Base-by-base conservation (phyloP, 108 stramenopile genomes). In the Cyclotella baltica region DNA sequence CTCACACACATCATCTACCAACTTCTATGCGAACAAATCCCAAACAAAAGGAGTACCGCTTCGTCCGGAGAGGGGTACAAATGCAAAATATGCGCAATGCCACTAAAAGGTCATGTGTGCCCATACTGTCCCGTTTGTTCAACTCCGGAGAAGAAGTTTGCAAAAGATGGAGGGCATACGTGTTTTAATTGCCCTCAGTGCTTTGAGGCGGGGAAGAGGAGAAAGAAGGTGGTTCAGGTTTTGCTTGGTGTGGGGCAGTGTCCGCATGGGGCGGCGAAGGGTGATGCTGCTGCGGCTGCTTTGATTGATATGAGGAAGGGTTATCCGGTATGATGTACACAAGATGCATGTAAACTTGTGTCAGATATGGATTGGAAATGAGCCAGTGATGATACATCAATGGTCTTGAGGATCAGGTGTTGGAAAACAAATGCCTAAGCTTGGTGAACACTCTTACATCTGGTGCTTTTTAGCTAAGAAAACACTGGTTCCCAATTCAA, bases 221-320 rank as follows among this genome's bases (percentile, higher is more conserved):
- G 25, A 6, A 77, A 77, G 25, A 77, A 77, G 56, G 48, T 77
- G 40, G 46, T 77, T 50, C 76, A 77, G 67, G 59, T 77, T 18
- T 38, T 22, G 19, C 59, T 51, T 61, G 58, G 37, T 1, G 23
- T 29, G 31, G 28, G 23, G 8, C n/a, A 11, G 29, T 77, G 76
- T 62, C 56, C 75, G 8, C 63, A 75, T 53, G 48, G 73, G 55
- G 25, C 2, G 1, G 55, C 1, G n/a, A 2, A 25, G 55, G 55
- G 55, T 2, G 11, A 56, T 56, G 25, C 11, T 25, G 55, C 55
- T 56, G 55, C 55, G 1, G 55, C 55, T 25, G 55, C 55, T 5
- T 56, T 56, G 55, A 22, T 56, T 25, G 55, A 48, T 48, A 48
- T 48, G 47, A 48, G 47, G n/a, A 48, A 48, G 47, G 6, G 47